Base-by-base conservation (phyloP, 495 filamentous ascomycete species). In the Pseudevernia furfuracea region DNA sequence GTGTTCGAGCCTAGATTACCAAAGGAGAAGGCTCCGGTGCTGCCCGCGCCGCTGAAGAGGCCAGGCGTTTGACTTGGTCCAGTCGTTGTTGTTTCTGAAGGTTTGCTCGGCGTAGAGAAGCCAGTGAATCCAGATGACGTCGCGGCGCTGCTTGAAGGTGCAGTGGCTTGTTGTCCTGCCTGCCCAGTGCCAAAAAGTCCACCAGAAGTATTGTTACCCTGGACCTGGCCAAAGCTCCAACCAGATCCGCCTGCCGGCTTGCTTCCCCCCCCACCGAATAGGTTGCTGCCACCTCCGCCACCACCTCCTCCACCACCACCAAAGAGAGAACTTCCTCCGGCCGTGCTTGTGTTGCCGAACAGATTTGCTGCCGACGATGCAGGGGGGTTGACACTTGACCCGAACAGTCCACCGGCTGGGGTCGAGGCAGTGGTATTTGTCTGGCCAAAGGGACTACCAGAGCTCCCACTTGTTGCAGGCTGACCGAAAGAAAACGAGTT, bases 11-110 rank as follows among this genome's bases (percentile, higher is more conserved):
- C 60, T 63, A 57, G 36, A 55, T 61, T 69, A 28, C 62, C 63
- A 25, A 68, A 64, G 2, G 58, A 61, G 43, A 60, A 59, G 10
- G 67, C 30, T 14, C 59, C 59, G 30, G 59, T 62, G 46, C 59
- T 64, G 15, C 41, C 44, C 11, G 72, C 64, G 23, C 74, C 76
- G 60, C 82, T 82, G 74, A 88, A 88, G n/a, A 82, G 43, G 28
- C 76, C 72, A 34, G 75, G 69, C 7, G 75, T 69, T n/a, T 76
- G 68, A 53, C 75, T 68, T 68, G 75, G 75, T 23, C 66, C 72
- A 53, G 79, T 69, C 53, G 71, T 67, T 30, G 74, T 64, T 36
- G 73, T 69, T 64, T 77, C 76, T 8, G 68, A 64, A 7, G 76
- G 63, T 67, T 81, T 79, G 63, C 71, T 76, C 10, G 79, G 77